Evolutionary conservation across 495 filamentous ascomycete species (phyloP), one percentile per base, ranked within the genome.

Genomic region (Saxispiralis lemnorum): DNA sequence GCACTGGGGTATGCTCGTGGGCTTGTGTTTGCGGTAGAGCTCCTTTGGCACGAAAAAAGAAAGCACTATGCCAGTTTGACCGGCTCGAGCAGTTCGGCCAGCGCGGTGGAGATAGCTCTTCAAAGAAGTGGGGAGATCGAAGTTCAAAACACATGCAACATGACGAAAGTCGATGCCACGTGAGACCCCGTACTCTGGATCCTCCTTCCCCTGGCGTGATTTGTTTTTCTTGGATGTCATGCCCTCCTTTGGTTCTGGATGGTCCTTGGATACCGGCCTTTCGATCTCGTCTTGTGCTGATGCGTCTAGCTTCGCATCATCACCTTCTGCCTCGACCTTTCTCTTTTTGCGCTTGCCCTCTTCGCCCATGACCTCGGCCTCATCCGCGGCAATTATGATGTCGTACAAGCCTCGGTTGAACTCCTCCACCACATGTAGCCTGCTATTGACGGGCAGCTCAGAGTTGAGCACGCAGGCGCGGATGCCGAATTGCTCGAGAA

Each of bases 371-470:
- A 92, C 68, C 57, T 93, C 87, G 55, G 82, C 78, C 58, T 97
- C 89, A 56, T 97, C 89, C 0, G 83, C 82, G 4, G 89, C 89
- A 53, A 99, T 87, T 45, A 99, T 85, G 47, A 96, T 93, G 49
- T 96, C 88, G 64, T 96, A 99, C 17, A 89, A 72, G 33, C 79
- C 80, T 66, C 83, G 81, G 64, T 96, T 99, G 64, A 96, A 99
- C 58, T 96, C 83, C 53, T 99, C 79, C 9, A 99, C 86, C 20
- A 93, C 81, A 63, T 96, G 89, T 35, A 95, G 73, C 15, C 89
- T 71, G 6, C 82, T 86, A 49, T 93, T 93, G 48, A 95, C 79
- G 3, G 89, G 89, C 14, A 99, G 63, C 56, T 99, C 86, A 5
- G 84, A 89, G 59, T 99, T 99, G 30, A 99, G 66, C 11, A 99